A percentile compares a stretch with the other conserved stretches of the same genome.
Evolutionary conservation across 441 rosid species (phyloP).

Genomic region (Adansonia grandidieri): DNA sequence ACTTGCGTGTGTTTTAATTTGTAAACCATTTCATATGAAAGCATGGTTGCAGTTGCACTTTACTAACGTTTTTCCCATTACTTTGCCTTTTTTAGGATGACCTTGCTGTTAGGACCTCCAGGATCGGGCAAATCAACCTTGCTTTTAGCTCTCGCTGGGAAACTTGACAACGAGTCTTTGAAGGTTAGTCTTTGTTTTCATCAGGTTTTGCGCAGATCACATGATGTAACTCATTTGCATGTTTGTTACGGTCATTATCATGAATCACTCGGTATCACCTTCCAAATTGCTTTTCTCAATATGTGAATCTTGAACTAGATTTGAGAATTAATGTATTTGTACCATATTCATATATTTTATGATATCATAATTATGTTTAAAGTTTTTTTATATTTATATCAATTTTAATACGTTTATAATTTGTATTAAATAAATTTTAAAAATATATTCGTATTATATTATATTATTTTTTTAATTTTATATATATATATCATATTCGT

Average conservation of each 20-base stretch:
- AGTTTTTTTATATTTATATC: too few species aligned
- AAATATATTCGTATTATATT: too few species aligned
- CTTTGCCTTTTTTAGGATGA: conserved; percentile 59
- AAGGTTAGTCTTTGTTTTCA: conserved; percentile 47
- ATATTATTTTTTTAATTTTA: too few species aligned
- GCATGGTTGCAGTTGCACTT: conserved; percentile 21
- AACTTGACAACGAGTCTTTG: conserved; percentile 53
- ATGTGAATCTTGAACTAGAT: neutral
- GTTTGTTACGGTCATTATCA: conserved; percentile 11
- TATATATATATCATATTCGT: too few species aligned
- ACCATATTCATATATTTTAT: too few species aligned
- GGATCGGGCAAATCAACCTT: conserved; percentile 92
- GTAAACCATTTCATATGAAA: neutral
- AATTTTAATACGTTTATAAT: too few species aligned
- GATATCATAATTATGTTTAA: too few species aligned
- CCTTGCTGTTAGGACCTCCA: conserved; percentile 91
- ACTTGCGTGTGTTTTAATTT: conserved; percentile 22
- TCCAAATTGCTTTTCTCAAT: neutral
- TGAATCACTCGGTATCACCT: neutral
- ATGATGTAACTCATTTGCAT: neutral
- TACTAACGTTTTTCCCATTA: neutral
- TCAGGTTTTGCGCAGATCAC: neutral
- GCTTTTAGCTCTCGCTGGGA: conserved; percentile 84
- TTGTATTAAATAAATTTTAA: too few species aligned
- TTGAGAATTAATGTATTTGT: too few species aligned